Base-by-base conservation (phyloP, 1,284 basidiomycete species). In the Microbotryum scabiosae region DNA sequence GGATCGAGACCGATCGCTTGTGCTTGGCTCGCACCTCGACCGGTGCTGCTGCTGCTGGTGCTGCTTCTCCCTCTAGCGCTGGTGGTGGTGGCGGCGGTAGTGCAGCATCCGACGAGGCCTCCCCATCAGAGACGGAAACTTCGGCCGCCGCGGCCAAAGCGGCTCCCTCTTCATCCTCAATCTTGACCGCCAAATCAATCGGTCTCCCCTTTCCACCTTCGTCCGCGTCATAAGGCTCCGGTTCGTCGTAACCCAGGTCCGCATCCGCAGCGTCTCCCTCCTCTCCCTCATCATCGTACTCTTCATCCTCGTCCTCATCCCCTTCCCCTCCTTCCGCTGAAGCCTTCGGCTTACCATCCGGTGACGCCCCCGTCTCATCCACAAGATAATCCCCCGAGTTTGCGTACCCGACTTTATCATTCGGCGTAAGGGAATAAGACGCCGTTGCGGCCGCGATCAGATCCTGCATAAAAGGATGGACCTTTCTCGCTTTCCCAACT, bases 391-490 rank as follows among this genome's bases (percentile, higher is more conserved):
- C 67, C 49, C 67, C 67, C 61, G 67, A 69, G 53, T 69, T 69
- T 32, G 67, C 32, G 53, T 64, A 66, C 2, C 67, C 65, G 52
- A 60, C 47, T 32, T 54, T 59, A 8, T 51, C 4, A 55, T 26
- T 45, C 46, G 60, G 50, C 25, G 61, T 58, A 25, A 69, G 69
- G 14, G 63, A 63, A 60, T 63, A 69, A 49, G 63, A 62, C 5
- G 70, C 58, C 23, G 65, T 60, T 51, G 69, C 67, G 12, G 57
- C 59, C 54, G 67, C 62, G 30, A 73, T 76, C 43, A 79, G 68
- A 21, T 77, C 78, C 60, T 76, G 76, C 73, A 72, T 70, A 55
- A 69, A 67, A 18, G 67, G 67, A 54, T 69, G 62, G 14, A 62
- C 63, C 56, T 67, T 62, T 21, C 64, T 44, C 20, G 56, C 41